These are phyloP conservation scores for Epichloe sibirici DNA, from an alignment of 2,329 filamentous ascomycete genomes.

Conservation along the genomic window DNA sequence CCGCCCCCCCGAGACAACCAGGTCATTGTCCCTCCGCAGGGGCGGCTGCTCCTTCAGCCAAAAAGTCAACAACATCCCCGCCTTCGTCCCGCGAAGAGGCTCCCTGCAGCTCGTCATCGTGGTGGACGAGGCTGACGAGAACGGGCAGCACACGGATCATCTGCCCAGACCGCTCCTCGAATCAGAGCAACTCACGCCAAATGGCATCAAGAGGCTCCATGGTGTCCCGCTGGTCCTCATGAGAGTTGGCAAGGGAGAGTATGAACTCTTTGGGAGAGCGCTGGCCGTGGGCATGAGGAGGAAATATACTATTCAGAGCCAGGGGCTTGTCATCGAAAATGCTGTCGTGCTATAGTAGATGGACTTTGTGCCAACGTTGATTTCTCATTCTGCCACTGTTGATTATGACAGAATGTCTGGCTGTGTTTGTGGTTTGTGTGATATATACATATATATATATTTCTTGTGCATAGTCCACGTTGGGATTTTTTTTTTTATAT, in stretches of 20 bases:
- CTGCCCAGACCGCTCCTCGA: slow-evolving; percentile 58
- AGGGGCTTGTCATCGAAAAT: slow-evolving; percentile 69
- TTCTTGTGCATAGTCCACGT: too few species aligned
- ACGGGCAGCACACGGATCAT: slow-evolving; percentile 14
- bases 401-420: too few species aligned
- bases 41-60: slow-evolving; percentile 75
- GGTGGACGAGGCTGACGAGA: slow-evolving; percentile 34
- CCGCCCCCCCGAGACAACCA: slow-evolving; percentile 47
- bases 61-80: slow-evolving; percentile 78
- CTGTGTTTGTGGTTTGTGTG: too few species aligned
- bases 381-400: too few species aligned
- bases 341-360: slow-evolving; percentile 44
- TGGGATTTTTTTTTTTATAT: not conserved
- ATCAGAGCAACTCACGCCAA: slow-evolving; percentile 56
- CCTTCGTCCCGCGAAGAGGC: slow-evolving; percentile 47
- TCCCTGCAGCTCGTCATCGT: slow-evolving; percentile 73
- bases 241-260: slow-evolving; percentile 49
- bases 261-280: slow-evolving; percentile 50
- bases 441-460: too few species aligned
- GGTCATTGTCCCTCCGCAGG: slow-evolving; percentile 65
- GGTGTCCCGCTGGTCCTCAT: slow-evolving; percentile 78
- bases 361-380: not conserved
- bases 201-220: slow-evolving; percentile 55
- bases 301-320: slow-evolving; percentile 68
- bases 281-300: slow-evolving; percentile 62